Percentiles rank a stretch among this genome's conserved stretches.
Conservation (phyloP, 345 rosid genomes). For the Aquilaria yunnanensis region DNA sequence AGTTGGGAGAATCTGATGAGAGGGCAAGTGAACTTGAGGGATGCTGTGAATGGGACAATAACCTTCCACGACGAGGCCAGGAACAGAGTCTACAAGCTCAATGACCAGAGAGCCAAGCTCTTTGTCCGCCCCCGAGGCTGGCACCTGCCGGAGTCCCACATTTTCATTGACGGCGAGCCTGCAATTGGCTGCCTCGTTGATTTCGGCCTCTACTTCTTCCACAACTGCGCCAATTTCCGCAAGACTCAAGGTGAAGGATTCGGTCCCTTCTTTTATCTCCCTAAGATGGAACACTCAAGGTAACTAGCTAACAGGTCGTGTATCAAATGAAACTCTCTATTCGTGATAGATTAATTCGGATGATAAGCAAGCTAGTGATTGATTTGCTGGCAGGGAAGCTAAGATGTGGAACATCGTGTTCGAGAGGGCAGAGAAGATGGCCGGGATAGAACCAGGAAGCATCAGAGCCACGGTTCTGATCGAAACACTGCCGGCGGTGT, state of each 20-base stretch:
- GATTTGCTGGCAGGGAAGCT: conserved; percentile 64
- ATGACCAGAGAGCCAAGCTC: conserved; percentile 69
- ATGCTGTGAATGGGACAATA: conserved; percentile 82
- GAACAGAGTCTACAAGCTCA: conserved; percentile 79
- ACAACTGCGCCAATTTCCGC: conserved; percentile 62
- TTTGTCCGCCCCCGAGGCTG: conserved; percentile 91
- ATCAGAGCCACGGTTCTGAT: conserved; percentile 80
- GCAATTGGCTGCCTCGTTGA: conserved; percentile 89
- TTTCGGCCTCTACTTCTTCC: conserved; percentile 87
- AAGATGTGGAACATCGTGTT: conserved; percentile 88
- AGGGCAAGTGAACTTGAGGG: conserved; percentile 88
- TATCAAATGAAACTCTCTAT: neutral
- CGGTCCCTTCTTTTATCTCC: conserved; percentile 95
- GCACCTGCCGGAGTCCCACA: conserved; percentile 89
- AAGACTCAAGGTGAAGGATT: conserved; percentile 66
- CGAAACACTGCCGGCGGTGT: conserved; percentile 88
- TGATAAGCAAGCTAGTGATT: neutral
- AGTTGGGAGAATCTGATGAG: conserved; percentile 92
- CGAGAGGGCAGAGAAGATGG: conserved; percentile 83
- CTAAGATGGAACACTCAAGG: conserved; percentile 97
- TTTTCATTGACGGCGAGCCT: conserved; percentile 79
- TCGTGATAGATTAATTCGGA: neutral
- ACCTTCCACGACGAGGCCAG: conserved; percentile 70
- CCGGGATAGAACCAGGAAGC: conserved; percentile 78
- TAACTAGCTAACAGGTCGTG: conserved; percentile 6